These are phyloP conservation scores for Arthrobotrys conoides DNA, from an alignment of 2,329 filamentous ascomycete species.

Conservation along the genomic window DNA sequence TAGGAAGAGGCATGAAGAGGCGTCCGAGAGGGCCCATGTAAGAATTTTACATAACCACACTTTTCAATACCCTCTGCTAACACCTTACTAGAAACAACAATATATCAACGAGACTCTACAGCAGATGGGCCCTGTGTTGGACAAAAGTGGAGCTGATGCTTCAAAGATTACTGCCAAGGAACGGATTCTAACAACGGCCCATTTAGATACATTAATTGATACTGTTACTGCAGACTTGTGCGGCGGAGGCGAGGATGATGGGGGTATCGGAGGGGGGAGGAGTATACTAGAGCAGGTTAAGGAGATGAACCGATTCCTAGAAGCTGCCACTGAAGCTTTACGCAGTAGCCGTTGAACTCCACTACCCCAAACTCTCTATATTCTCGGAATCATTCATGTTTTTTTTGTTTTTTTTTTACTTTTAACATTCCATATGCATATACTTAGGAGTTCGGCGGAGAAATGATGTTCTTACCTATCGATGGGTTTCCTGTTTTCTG, in stretches of 20 bases:
- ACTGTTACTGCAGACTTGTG: slow-evolving; percentile 47
- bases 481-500: not conserved
- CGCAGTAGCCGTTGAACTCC: slow-evolving; percentile 9
- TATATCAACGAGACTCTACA: slow-evolving; percentile 54
- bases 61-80: slow-evolving; percentile 9
- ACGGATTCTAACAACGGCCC: slow-evolving; percentile 13
- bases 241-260: not conserved
- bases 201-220: slow-evolving; percentile 41
- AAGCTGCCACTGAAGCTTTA: slow-evolving; percentile 42
- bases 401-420: not conserved
- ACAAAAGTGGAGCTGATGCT: slow-evolving; percentile 26
- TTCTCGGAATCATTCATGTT: not conserved
- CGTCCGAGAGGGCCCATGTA: slow-evolving; percentile 62
- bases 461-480: slow-evolving; percentile 22
- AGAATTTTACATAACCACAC: slow-evolving; percentile 1
- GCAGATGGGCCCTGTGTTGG: slow-evolving; percentile 37
- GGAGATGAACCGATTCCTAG: slow-evolving; percentile 57
- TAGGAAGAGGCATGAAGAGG: slow-evolving; percentile 62
- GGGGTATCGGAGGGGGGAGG: slow-evolving; percentile 7
- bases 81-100: slow-evolving; percentile 45
- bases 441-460: slow-evolving; percentile 22
- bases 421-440: slow-evolving; percentile 26
- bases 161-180: slow-evolving; percentile 38
- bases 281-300: slow-evolving; percentile 55
- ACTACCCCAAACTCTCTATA: not conserved